Conservation (phyloP, 345 rosid genomes). For the Brassica rapa region DNA sequence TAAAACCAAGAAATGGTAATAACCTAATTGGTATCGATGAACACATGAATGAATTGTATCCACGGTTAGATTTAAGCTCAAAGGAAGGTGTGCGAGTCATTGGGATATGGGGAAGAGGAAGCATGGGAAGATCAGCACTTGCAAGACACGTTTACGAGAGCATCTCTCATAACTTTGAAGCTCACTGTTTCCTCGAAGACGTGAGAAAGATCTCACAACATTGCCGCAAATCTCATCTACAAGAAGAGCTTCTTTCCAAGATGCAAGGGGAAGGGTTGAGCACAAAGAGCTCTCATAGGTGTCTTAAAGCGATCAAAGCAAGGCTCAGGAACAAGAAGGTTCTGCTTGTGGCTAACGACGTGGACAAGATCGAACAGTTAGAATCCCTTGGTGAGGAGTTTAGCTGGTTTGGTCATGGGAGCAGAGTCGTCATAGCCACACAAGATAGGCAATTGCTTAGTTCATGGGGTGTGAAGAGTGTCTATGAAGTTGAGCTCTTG, state of each 20-base stretch:
- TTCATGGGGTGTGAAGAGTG: constrained; percentile 10
- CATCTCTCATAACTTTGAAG: constrained; percentile 31
- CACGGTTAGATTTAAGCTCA: constrained; percentile 5
- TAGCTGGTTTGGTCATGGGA: constrained; percentile 44
- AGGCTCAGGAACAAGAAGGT: constrained; percentile 33
- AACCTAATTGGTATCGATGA: constrained; percentile 38
- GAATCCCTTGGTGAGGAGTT: constrained; percentile 35
- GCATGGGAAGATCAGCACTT: constrained; percentile 35
- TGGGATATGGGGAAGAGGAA: constrained; percentile 44
- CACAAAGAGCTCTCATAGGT: constrained; percentile 14
- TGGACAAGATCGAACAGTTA: constrained; percentile 35
- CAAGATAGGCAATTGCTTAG: constrained; percentile 36
- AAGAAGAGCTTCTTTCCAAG: constrained; percentile 31
- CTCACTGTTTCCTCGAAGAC: constrained; percentile 39
- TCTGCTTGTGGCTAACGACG: constrained; percentile 39
- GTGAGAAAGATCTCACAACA: constrained; percentile 16
- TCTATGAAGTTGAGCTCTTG: constrained; percentile 38
- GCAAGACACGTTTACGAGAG: constrained; percentile 30
- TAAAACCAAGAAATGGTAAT: neutral
- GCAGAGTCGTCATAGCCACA: constrained; percentile 37
- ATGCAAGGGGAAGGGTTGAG: constrained; percentile 35
- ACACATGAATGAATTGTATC: constrained; percentile 24
- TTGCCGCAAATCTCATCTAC: constrained; percentile 9
- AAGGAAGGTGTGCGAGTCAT: constrained; percentile 14
- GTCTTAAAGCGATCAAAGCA: constrained; percentile 28